A percentile compares a stretch with the other conserved stretches of the same genome.
Evolutionary conservation across 2,329 filamentous ascomycete genomes (phyloP).

Genomic region (Pseudogymnoascus sp.): DNA sequence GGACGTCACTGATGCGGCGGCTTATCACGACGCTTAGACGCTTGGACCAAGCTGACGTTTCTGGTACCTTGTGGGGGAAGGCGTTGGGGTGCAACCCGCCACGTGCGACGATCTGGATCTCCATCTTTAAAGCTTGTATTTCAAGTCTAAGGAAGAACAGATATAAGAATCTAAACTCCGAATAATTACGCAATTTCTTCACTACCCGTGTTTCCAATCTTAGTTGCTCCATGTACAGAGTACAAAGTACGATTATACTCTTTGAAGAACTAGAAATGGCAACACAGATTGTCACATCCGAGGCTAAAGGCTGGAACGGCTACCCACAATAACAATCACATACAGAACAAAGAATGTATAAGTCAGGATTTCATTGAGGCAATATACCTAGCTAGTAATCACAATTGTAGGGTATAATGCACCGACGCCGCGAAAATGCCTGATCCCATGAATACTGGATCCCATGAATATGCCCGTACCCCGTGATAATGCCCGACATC

Average conservation of each 20-base stretch:
- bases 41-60: conserved; percentile 6
- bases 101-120: background rate
- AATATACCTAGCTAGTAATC: conserved; percentile 7
- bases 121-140: conserved; percentile 1
- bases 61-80: background rate
- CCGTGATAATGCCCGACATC: background rate
- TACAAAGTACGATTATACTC: background rate
- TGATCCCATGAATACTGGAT: background rate
- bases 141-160: background rate
- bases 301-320: background rate
- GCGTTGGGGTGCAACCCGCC: background rate
- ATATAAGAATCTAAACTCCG: background rate
- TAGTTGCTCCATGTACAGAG: background rate
- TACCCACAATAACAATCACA: background rate
- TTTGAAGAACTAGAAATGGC: background rate
- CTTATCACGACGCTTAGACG: conserved; percentile 2
- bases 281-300: background rate
- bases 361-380: conserved; percentile 2
- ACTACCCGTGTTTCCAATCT: background rate
- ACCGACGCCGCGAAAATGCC: conserved; percentile 4
- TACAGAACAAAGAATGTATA: background rate
- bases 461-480: background rate
- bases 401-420: conserved; percentile 6
- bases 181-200: background rate
- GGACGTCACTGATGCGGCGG: conserved; percentile 2